Percentiles rank a stretch among this genome's conserved stretches.
Conservation (phyloP, 495 filamentous ascomycete genomes). For the Hypoxylon subgilvum region DNA sequence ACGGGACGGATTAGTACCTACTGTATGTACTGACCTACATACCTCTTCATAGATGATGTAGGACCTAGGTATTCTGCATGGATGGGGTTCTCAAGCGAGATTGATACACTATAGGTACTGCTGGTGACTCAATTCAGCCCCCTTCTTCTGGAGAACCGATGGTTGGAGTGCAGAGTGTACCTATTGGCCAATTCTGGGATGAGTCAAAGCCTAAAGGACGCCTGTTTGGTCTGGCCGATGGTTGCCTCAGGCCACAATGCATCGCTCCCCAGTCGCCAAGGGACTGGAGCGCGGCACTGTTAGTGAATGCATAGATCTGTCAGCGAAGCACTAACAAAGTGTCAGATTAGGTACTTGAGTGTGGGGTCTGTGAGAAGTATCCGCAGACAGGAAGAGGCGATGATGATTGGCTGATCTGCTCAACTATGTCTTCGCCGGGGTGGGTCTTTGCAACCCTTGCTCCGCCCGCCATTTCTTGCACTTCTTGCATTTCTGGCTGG, state of each 20-base stretch:
- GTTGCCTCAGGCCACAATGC: conserved; percentile 26
- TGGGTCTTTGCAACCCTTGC: conserved; percentile 32
- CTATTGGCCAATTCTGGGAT: conserved; percentile 30
- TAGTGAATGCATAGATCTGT: not conserved
- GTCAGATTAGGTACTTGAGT: conserved; percentile 6
- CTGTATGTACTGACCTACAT: too few species aligned
- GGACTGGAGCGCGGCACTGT: conserved; percentile 8
- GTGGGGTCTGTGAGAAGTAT: not conserved
- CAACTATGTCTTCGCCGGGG: conserved; percentile 30
- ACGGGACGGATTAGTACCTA: too few species aligned
- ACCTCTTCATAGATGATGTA: too few species aligned
- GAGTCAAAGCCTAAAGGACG: conserved; percentile 20
- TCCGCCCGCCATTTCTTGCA: too few species aligned
- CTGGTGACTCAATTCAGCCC: too few species aligned
- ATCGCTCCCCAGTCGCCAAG: conserved; percentile 10
- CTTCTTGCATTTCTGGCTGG: conserved; percentile 24
- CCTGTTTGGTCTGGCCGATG: conserved; percentile 35
- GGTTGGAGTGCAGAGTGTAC: not conserved
- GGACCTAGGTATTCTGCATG: too few species aligned
- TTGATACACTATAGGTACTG: too few species aligned
- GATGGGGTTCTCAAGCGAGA: too few species aligned
- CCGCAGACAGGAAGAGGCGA: not conserved
- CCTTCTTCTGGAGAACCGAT: not conserved
- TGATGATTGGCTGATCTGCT: conserved; percentile 14
- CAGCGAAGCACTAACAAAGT: conserved; percentile 19